Conservation (phyloP, 73 alveolate species). For the Effrenium voratum region DNA sequence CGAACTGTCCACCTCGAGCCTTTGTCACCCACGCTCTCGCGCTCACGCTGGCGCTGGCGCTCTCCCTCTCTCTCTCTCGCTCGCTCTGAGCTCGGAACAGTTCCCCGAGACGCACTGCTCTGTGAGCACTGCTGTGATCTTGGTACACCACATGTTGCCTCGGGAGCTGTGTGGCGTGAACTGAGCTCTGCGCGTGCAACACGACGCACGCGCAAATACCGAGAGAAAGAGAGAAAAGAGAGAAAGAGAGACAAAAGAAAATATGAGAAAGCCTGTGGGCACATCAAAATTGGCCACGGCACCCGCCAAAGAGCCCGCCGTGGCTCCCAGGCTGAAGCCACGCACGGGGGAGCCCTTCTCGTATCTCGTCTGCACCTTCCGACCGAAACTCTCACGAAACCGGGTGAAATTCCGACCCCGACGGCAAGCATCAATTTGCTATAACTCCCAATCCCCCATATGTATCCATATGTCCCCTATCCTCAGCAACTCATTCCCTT, state of each 20-base stretch:
- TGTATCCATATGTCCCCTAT: too few species aligned
- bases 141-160: conserved; percentile 90
- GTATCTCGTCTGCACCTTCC: conserved; percentile 47
- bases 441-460: neutral
- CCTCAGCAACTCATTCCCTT: too few species aligned
- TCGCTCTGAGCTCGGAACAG: neutral
- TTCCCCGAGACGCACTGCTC: conserved; percentile 9
- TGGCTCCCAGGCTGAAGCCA: conserved; percentile 66
- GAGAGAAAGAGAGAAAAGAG: neutral
- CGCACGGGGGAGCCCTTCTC: conserved; percentile 60
- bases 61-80: too few species aligned
- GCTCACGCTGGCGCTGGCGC: too few species aligned
- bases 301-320: conserved; percentile 64
- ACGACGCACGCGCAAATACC: neutral
- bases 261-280: neutral
- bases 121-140: conserved; percentile 36
- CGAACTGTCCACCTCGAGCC: too few species aligned
- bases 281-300: neutral
- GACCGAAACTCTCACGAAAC: too few species aligned
- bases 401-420: too few species aligned
- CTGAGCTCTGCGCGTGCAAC: neutral
- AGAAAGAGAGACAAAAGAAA: neutral
- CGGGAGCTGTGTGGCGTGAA: neutral
- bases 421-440: neutral
- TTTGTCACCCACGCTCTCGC: too few species aligned